These are phyloP conservation scores for Golubevia sp. DNA, from an alignment of 1,284 basidiomycete species.

Conservation along the genomic window DNA sequence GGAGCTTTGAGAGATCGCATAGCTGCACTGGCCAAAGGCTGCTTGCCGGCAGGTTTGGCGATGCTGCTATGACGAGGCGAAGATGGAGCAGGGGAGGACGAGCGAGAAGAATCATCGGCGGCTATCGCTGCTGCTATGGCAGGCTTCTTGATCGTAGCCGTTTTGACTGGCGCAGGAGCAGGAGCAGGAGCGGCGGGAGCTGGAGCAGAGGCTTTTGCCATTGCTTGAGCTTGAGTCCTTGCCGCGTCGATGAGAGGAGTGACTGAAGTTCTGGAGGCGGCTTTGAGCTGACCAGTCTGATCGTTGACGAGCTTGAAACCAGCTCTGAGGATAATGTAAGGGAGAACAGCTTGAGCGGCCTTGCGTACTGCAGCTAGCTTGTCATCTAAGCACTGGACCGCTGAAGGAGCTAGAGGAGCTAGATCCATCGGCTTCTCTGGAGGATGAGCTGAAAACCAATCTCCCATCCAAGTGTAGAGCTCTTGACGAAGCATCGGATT, in stretches of 20 bases:
- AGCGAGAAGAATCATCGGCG: constrained; percentile 43
- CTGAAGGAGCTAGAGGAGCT: constrained; percentile 70
- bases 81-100: constrained; percentile 48
- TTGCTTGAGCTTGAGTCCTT: constrained; percentile 34
- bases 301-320: constrained; percentile 87
- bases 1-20: no score
- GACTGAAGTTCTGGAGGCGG: constrained; percentile 84
- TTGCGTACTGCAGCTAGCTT: constrained; percentile 90
- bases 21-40: constrained; percentile 45
- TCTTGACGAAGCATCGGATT: constrained; percentile 88
- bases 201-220: constrained; percentile 7
- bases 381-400: constrained; percentile 88
- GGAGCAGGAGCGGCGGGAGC: constrained; percentile 32
- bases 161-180: constrained; percentile 32
- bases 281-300: constrained; percentile 83
- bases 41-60: constrained; percentile 29
- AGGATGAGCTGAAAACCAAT: constrained; percentile 75
- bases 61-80: constrained; percentile 9
- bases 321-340: constrained; percentile 74
- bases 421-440: constrained; percentile 71
- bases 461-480: constrained; percentile 81
- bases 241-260: constrained; percentile 81
- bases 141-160: constrained; percentile 28
- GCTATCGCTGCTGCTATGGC: constrained; percentile 24
- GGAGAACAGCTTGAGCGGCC: constrained; percentile 80